A percentile compares a stretch with the other conserved stretches of the same genome.
Evolutionary conservation across 768 basidiomycete species (phyloP).

Genomic region (Tephrocybe sp.): DNA sequence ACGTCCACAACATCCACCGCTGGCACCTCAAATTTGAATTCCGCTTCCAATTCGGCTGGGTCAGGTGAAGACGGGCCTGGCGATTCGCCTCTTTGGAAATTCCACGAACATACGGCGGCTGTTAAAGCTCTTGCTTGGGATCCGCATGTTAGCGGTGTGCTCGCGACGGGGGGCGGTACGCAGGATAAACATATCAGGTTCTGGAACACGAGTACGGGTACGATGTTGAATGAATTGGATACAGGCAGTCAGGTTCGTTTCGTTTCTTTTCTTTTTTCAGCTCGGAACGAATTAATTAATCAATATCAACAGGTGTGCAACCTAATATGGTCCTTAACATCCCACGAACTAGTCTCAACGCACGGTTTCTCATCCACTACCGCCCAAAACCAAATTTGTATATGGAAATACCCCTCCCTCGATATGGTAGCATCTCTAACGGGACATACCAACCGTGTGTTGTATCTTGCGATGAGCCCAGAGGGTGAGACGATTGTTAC

Average conservation of each 20-base stretch:
- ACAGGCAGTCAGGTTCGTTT: conserved; percentile 89
- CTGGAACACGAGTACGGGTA: conserved; percentile 91
- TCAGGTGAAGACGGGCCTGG: conserved; percentile 30
- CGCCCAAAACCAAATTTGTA: conserved; percentile 94
- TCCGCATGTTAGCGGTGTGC: conserved; percentile 85
- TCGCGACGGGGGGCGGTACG: conserved; percentile 97
- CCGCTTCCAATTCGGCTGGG: neutral
- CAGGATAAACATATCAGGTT: conserved; percentile 97
- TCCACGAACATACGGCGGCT: conserved; percentile 94
- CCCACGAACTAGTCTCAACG: conserved; percentile 96
- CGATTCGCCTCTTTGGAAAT: conserved; percentile 83
- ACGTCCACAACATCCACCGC: too few species aligned
- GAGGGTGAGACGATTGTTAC: conserved; percentile 98
- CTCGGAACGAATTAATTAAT: too few species aligned
- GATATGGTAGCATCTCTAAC: conserved; percentile 93
- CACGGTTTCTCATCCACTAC: conserved; percentile 94
- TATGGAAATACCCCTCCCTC: conserved; percentile 92
- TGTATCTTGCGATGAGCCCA: conserved; percentile 96
- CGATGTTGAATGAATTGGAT: conserved; percentile 82
- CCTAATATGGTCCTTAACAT: conserved; percentile 92
- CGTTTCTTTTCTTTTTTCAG: neutral
- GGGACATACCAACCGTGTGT: conserved; percentile 91
- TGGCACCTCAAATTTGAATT: too few species aligned
- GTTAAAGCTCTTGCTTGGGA: conserved; percentile 99
- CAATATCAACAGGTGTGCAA: conserved; percentile 99